These are phyloP conservation scores for Geotrichum macrosporum DNA, from an alignment of 1,139 yeast species.

Conservation along the genomic window DNA sequence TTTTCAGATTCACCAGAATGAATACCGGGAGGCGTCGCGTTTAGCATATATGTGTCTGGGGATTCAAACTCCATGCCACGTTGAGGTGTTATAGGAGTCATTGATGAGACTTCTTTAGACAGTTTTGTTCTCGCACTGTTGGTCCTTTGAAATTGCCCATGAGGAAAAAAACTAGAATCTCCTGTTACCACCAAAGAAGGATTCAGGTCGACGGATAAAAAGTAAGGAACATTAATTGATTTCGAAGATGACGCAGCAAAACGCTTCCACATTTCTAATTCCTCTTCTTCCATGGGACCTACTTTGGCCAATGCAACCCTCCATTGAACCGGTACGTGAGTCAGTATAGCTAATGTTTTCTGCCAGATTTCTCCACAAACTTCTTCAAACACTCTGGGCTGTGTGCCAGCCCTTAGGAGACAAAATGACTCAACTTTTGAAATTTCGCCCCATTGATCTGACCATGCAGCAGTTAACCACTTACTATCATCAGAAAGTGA, in stretches of 20 bases:
- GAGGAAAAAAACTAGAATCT: constrained; percentile 32
- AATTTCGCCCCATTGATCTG: constrained; percentile 72
- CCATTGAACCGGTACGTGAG: constrained; percentile 34
- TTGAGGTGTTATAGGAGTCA: constrained; percentile 37
- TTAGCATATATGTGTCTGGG: constrained; percentile 42
- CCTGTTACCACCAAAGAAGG: constrained; percentile 53
- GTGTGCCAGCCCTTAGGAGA: constrained; percentile 29
- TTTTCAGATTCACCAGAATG: constrained; percentile 24
- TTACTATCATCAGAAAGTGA: constrained; percentile 73
- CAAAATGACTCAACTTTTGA: constrained; percentile 57
- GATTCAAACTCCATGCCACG: constrained; percentile 33
- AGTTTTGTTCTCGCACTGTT: constrained; percentile 12
- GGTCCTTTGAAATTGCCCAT: constrained; percentile 21
- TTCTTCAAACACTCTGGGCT: constrained; percentile 44
- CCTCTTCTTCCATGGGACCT: constrained; percentile 38
- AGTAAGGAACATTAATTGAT: constrained; percentile 58
- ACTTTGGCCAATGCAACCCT: constrained; percentile 37
- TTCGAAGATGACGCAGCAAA: constrained; percentile 30
- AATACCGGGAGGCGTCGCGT: constrained; percentile 37
- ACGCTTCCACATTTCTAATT: constrained; percentile 34
- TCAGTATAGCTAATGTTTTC: constrained; percentile 43
- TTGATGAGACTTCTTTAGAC: constrained; percentile 7
- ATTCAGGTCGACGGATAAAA: constrained; percentile 65
- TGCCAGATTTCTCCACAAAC: constrained; percentile 59
- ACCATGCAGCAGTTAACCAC: constrained; percentile 88